Evolutionary conservation across 106 monocot species (phyloP).

Genomic region (Chionographis japonica): DNA sequence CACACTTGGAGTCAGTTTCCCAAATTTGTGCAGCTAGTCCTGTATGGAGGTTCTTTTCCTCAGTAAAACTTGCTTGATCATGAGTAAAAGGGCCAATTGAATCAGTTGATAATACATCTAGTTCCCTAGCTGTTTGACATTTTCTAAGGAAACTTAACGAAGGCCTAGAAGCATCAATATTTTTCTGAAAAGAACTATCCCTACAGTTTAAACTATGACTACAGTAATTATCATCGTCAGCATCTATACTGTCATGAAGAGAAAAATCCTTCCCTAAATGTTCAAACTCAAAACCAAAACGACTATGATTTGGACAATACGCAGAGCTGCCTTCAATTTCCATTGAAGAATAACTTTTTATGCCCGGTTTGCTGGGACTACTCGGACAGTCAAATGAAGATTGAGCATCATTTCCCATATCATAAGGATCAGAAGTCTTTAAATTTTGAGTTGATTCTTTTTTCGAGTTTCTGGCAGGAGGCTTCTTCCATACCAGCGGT

Average conservation of each 20-base stretch:
- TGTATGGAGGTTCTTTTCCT: conserved; percentile 8
- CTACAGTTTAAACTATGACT: background rate
- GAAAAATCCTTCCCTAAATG: conserved; percentile 10
- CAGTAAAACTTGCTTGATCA: conserved; percentile 4
- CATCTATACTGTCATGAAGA: background rate
- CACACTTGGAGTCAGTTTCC: conserved; percentile 5
- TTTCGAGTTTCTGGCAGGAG: conserved; percentile 15
- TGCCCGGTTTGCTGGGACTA: conserved; percentile 8
- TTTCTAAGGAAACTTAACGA: conserved; percentile 22
- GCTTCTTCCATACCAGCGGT: conserved; percentile 6
- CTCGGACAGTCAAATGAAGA: conserved; percentile 13
- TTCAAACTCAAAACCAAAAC: conserved; percentile 13
- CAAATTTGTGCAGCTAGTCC: background rate
- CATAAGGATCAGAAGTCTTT: background rate
- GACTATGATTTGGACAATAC: conserved; percentile 7
- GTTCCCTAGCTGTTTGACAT: conserved; percentile 9
- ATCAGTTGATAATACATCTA: conserved; percentile 14
- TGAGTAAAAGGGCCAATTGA: background rate
- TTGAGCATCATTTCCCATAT: conserved; percentile 4
- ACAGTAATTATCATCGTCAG: conserved; percentile 1
- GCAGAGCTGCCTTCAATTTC: conserved; percentile 11
- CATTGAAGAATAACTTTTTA: conserved; percentile 4
- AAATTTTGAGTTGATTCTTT: background rate
- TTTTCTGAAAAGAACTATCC: conserved; percentile 7
- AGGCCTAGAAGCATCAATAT: background rate